Conservation (phyloP, 1,284 basidiomycete species). For the Boletus albobrunnescens region DNA sequence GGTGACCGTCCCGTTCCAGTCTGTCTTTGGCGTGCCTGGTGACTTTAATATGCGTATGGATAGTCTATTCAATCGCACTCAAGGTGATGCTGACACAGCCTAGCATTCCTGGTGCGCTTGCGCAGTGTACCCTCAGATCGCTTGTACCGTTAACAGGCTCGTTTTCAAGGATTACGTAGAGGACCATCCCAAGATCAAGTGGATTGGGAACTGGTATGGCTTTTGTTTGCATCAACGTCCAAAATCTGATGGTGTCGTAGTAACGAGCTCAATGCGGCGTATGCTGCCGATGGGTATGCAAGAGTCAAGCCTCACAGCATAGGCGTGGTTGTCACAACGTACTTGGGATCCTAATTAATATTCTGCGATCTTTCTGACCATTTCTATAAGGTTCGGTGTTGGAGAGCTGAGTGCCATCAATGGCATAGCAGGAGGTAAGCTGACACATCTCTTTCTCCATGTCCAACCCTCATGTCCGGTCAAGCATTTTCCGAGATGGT, state of each 20-base stretch:
- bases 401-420: slow-evolving; percentile 85
- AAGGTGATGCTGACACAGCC: slow-evolving; percentile 1
- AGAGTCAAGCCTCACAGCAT: slow-evolving; percentile 73
- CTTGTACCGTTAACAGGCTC: not conserved
- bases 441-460: not conserved
- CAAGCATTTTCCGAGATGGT: slow-evolving; percentile 84
- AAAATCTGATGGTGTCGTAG: slow-evolving; percentile 35
- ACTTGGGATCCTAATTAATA: slow-evolving; percentile 14
- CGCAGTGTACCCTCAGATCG: not conserved
- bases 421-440: slow-evolving; percentile 66
- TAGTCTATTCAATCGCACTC: not conserved
- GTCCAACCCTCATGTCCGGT: not conserved
- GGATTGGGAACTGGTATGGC: slow-evolving; percentile 84
- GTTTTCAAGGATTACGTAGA: slow-evolving; percentile 74
- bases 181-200: slow-evolving; percentile 72
- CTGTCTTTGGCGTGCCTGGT: slow-evolving; percentile 86
- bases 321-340: slow-evolving; percentile 76
- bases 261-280: slow-evolving; percentile 84
- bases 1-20: slow-evolving; percentile 34
- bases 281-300: slow-evolving; percentile 92
- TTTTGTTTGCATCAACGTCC: not conserved
- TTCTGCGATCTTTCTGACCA: not conserved
- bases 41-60: slow-evolving; percentile 81
- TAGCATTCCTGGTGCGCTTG: slow-evolving; percentile 51
- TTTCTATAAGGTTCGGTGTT: slow-evolving; percentile 73